These are phyloP conservation scores for Acanthamoeba healyi DNA, from an alignment of 208 protist genomes.

Conservation along the genomic window DNA sequence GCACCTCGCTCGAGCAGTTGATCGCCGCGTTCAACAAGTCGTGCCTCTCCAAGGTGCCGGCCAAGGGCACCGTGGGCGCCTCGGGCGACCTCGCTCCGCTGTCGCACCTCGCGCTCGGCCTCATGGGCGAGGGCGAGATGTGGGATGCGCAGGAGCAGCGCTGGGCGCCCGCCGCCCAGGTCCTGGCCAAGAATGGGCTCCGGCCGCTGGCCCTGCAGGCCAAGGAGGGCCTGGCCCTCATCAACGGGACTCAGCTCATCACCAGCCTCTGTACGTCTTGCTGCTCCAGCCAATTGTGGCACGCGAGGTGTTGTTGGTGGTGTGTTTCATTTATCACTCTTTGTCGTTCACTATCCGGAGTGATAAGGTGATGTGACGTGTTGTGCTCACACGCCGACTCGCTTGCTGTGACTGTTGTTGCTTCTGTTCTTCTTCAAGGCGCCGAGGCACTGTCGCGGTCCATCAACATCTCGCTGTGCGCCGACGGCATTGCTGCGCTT, in stretches of 20 bases:
- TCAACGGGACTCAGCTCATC: slow-evolving; percentile 95
- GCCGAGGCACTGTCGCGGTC: slow-evolving; percentile 88
- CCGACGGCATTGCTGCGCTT: slow-evolving; percentile 90
- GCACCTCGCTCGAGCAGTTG: slow-evolving; percentile 66
- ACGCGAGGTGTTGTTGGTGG: no score
- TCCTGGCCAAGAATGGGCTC: slow-evolving; percentile 87
- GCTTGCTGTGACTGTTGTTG: no score
- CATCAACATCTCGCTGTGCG: slow-evolving; percentile 60
- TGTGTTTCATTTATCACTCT: no score
- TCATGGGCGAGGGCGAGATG: slow-evolving; percentile 89
- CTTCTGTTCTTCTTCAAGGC: not conserved
- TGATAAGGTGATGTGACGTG: not conserved
- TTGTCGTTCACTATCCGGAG: not conserved
- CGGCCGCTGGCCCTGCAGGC: slow-evolving; percentile 87
- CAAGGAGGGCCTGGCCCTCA: slow-evolving; percentile 93
- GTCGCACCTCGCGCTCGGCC: slow-evolving; percentile 92
- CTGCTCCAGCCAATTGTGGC: not conserved
- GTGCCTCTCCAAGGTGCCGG: slow-evolving; percentile 88
- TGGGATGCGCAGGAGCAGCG: slow-evolving; percentile 80
- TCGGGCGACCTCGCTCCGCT: slow-evolving; percentile 94
- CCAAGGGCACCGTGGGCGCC: slow-evolving; percentile 91
- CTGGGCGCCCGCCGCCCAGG: slow-evolving; percentile 76
- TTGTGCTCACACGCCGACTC: no score
- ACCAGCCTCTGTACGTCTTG: slow-evolving; percentile 83
- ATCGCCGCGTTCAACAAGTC: slow-evolving; percentile 87